Percentiles rank a stretch among this genome's conserved stretches.
Evolutionary conservation across 139 green algal genomes (phyloP).

Genomic region (Tetraselmis striata): DNA sequence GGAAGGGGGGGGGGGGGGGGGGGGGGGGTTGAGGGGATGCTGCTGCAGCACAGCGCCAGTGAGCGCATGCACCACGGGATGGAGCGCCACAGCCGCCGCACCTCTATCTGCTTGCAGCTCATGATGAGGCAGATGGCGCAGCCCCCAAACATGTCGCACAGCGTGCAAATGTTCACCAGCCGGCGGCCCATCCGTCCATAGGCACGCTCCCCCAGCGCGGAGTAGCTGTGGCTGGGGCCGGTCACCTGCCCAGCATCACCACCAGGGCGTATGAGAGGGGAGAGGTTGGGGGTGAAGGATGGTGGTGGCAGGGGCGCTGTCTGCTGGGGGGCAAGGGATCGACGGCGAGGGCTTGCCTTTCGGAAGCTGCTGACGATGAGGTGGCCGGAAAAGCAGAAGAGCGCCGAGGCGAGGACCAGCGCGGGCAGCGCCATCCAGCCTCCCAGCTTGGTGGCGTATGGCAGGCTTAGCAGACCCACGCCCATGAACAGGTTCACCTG

Average conservation of each 20-base stretch:
- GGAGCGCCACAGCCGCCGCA: too few species aligned
- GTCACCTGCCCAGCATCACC: neutral
- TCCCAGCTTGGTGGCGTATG: conserved; percentile 32
- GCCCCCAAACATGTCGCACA: neutral
- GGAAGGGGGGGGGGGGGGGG: neutral
- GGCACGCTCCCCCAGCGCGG: conserved; percentile 18
- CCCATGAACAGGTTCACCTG: conserved; percentile 25
- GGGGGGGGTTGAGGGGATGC: neutral
- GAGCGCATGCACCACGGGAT: too few species aligned
- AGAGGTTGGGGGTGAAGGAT: too few species aligned
- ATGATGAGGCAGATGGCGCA: neutral
- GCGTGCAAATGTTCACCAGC: neutral
- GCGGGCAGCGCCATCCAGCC: conserved; percentile 30
- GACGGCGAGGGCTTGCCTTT: neutral
- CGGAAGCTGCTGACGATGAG: conserved; percentile 32
- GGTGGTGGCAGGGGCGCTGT: too few species aligned
- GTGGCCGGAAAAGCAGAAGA: conserved; percentile 32
- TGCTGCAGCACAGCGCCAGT: too few species aligned
- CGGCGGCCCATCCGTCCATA: neutral
- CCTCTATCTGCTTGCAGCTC: neutral
- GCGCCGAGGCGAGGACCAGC: conserved; percentile 1
- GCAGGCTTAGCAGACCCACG: conserved; percentile 31
- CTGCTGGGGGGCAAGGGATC: neutral
- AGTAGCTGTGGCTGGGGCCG: conserved; percentile 18
- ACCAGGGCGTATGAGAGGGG: too few species aligned